Base-by-base conservation (phyloP, 805 yeast species). In the Starmerella scarabaei region DNA sequence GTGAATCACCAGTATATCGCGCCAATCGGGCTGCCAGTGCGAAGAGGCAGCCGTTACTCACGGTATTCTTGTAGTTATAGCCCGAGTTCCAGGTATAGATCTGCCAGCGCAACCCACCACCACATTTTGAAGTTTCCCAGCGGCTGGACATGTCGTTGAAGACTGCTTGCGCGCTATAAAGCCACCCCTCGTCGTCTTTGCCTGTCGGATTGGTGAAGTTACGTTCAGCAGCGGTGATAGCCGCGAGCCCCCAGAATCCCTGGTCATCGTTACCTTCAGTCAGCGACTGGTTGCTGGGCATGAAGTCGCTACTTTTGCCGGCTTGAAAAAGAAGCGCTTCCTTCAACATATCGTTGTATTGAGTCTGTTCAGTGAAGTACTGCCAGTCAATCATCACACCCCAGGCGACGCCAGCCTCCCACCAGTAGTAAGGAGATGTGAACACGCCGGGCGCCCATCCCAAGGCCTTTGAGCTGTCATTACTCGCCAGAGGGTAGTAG, bases 201-300 rank as follows among this genome's bases (percentile, higher is more conserved):
- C 71, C 64, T n/a, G n/a, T n/a, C 1, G 86, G 85, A 53, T 81
- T 80, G 5, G 81, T 66, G 60, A 84, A 84, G 61, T 80, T 80
- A 55, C 80, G 71, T 55, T 83, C 94, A 2, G 84, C 78, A 1
- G 94, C 94, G 15, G 71, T 74, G 80, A 83, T 76, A 2, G 68
- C 91, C 2, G 91, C 79, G 34, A 84, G 65, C 1, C 93, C 94
- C 94, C 94, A 83, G 56, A 84, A 80, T 0, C 82, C 93, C 62
- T 83, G 94, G 66, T 83, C 94, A 66, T 83, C 94, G 56, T 83
- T 83, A 60, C 94, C 94, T 60, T 83, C 93, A 2, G 91, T 76
- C 7, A 78, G 69, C 9, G 84, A 70, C 58, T 83, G 93, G 62
- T 82, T 83, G 33, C 75, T 60, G 2, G 94, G 94, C 52, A 82